phyloP scores from a whole-genome alignment of 306 rosid species.

The Astragalus membranaceus region DNA sequence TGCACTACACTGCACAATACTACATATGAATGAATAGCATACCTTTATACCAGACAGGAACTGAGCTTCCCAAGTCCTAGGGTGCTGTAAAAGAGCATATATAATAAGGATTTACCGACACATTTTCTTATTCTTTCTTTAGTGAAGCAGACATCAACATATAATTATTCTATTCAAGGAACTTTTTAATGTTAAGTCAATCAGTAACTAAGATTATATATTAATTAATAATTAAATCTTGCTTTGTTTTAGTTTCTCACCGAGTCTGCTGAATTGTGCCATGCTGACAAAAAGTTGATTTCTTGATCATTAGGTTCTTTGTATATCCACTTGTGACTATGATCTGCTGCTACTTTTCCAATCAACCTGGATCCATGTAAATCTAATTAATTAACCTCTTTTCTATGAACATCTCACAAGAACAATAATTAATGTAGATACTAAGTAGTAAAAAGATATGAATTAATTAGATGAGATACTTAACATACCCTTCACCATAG shows the following conservation, averaged over 20 bases:
- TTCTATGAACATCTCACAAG: not conserved
- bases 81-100: constrained; percentile 56
- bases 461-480: not conserved
- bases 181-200: not conserved
- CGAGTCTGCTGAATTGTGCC: constrained; percentile 91
- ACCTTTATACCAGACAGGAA: constrained; percentile 99
- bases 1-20: no score
- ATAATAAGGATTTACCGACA: not conserved
- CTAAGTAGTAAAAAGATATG: no score
- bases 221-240: not conserved
- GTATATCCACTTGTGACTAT: constrained; percentile 93
- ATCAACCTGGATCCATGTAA: constrained; percentile 54
- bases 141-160: constrained; percentile 12
- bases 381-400: constrained; percentile 2
- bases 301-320: constrained; percentile 92
- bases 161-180: constrained; percentile 15
- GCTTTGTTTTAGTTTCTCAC: constrained; percentile 28
- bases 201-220: not conserved
- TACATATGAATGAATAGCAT: not conserved
- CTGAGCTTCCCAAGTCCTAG: constrained; percentile 99
- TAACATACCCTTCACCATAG: constrained; percentile 87
- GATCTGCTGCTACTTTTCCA: constrained; percentile 98
- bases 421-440: not conserved
- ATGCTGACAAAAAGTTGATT: constrained; percentile 81
- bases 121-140: not conserved